Base-by-base conservation (phyloP, 176 grass and related monocot species). In the Oropetium thomaeum region DNA sequence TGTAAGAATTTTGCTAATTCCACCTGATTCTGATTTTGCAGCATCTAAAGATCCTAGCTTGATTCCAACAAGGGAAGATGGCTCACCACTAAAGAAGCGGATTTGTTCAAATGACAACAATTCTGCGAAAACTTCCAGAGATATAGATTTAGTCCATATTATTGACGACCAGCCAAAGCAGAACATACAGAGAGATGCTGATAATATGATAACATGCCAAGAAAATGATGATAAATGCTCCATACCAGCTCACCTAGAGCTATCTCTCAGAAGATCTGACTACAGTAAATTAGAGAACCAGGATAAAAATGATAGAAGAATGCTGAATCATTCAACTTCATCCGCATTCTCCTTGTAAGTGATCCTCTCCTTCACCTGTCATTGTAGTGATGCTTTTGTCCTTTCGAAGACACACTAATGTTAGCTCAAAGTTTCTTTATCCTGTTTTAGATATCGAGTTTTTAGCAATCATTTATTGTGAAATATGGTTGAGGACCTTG, bases 331-430 rank as follows among this genome's bases (percentile, higher is more conserved):
- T 83, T 99, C 96, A 52, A 99, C 75, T 66, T 90, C 87, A 19
- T 99, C 96, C 22, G 89, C 96, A 10, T 99, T 99, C 81, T 92
- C 89, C 58, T 58, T 95, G 96, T 99, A 77, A 92, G 89, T 84
- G 10, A 69, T 70, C 23, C 17, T 78, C 58, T 51, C 7, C 29
- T 48, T 67, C 14, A 6, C 5, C 42, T 31, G 3, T 38, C 20
- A 48, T 67, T 20, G 19, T 71, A 71, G 5, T 0, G 0, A 27
- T 63, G 8, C 11, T 26, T 71, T 58, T 65, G 5, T 31, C 26
- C 49, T 67, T 58, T 13, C 28, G 17, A 78, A 52, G 8, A 37
- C 15, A n/a, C 47, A 44, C 29, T 57, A 31, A 51, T 38, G 3
- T 65, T 65, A 60, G 39, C 32, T 59, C 3, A 20, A 59, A 20